Conservation (phyloP, 495 filamentous ascomycete species). For the Gamarada debralockiae region DNA sequence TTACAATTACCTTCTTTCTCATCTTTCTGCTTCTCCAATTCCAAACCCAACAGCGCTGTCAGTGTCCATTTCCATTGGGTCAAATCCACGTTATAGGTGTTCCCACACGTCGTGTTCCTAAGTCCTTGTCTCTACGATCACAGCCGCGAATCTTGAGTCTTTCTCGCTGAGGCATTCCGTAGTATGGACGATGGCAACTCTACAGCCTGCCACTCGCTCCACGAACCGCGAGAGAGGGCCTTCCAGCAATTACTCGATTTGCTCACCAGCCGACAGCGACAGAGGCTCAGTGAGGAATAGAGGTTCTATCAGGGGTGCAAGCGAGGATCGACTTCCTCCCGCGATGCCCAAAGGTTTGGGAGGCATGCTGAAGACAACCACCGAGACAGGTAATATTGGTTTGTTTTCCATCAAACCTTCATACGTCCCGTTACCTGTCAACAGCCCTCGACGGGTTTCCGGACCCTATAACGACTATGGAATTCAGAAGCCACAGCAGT, state of each 20-base stretch:
- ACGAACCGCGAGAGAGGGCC: slow-evolving; percentile 1
- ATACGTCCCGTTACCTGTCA: slow-evolving; percentile 33
- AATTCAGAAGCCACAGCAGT: slow-evolving; percentile 5
- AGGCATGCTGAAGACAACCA: slow-evolving; percentile 67
- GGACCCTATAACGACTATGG: slow-evolving; percentile 9
- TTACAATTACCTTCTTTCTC: background rate
- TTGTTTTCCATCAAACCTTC: slow-evolving; percentile 52
- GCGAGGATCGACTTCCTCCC: slow-evolving; percentile 4
- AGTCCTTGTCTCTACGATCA: no score
- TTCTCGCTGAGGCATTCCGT: background rate
- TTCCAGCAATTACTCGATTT: slow-evolving; percentile 2
- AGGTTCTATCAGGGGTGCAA: background rate
- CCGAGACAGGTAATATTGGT: slow-evolving; percentile 65
- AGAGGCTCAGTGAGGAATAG: background rate
- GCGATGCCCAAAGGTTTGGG: slow-evolving; percentile 33
- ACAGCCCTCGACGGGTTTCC: slow-evolving; percentile 14
- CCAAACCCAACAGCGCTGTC: background rate
- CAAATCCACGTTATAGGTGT: no score
- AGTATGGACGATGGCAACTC: slow-evolving; percentile 17
- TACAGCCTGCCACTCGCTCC: background rate
- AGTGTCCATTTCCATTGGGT: background rate
- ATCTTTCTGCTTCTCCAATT: background rate
- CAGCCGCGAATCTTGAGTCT: no score
- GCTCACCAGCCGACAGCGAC: slow-evolving; percentile 7
- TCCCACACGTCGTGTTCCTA: no score